phyloP scores from a whole-genome alignment of 2,329 filamentous ascomycete species.

The Phaeomoniella chlamydospora region DNA sequence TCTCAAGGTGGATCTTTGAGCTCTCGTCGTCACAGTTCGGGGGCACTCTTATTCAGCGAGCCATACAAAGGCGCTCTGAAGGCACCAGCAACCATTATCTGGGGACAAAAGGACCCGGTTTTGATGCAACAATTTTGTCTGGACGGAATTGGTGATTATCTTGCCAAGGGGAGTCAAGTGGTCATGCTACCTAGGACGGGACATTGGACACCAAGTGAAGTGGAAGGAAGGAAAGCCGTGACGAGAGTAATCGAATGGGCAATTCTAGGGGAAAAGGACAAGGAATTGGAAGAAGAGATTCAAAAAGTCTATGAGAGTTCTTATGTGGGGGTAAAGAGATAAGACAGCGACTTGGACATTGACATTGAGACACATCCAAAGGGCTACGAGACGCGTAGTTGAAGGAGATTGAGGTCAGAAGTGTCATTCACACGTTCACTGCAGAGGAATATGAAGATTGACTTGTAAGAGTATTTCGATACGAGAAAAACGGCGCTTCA shows the following conservation, averaged over 20 bases:
- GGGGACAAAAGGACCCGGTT: constrained; percentile 37
- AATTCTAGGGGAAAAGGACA: constrained; percentile 4
- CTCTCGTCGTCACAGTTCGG: constrained; percentile 18
- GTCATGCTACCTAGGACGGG: constrained; percentile 32
- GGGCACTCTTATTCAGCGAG: constrained; percentile 28
- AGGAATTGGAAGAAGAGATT: constrained; percentile 8
- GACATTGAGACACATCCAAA: too few species aligned
- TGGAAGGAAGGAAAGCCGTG: constrained; percentile 25
- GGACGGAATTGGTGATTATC: constrained; percentile 37
- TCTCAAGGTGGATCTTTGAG: constrained; percentile 9
- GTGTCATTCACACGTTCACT: too few species aligned
- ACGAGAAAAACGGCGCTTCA: too few species aligned
- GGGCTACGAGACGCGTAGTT: too few species aligned
- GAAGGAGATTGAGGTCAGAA: too few species aligned
- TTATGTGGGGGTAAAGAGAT: constrained; percentile 10
- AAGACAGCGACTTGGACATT: constrained; percentile 4
- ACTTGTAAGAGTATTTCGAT: too few species aligned
- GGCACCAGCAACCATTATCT: constrained; percentile 37
- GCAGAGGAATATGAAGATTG: too few species aligned
- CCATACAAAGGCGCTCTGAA: constrained; percentile 31
- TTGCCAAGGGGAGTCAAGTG: constrained; percentile 34
- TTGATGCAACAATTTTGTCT: constrained; percentile 33
- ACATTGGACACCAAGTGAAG: constrained; percentile 40
- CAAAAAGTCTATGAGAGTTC: constrained; percentile 10
- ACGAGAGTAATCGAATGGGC: constrained; percentile 14